These are phyloP conservation scores for Gossypium raimondii DNA, from an alignment of 345 rosid species.

Conservation along the genomic window DNA sequence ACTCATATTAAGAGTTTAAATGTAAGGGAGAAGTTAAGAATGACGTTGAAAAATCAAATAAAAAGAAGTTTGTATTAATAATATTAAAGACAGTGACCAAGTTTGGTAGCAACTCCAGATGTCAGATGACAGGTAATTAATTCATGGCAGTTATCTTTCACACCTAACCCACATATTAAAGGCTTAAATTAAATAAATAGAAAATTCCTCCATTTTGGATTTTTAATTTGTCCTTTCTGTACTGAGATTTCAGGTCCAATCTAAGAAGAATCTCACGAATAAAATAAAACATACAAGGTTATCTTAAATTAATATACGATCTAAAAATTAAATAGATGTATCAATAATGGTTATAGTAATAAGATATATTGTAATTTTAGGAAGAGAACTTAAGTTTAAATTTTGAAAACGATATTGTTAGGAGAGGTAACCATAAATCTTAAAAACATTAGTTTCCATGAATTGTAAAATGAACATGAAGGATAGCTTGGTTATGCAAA, in stretches of 20 bases:
- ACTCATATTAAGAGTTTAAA: too few relatives aligned
- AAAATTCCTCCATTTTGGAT: not conserved
- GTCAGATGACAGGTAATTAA: not conserved
- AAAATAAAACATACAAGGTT: not conserved
- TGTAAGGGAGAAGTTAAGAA: too few relatives aligned
- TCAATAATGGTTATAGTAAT: too few relatives aligned
- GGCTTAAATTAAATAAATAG: not conserved
- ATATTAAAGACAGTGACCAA: not conserved
- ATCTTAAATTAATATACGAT: too few relatives aligned
- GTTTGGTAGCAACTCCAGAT: not conserved
- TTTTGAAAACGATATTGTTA: fast-evolving
- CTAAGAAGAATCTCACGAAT: not conserved
- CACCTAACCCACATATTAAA: slow-evolving; percentile 5
- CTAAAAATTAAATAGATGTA: too few relatives aligned
- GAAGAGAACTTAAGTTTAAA: too few relatives aligned
- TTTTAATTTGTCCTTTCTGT: not conserved
- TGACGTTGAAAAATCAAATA: too few relatives aligned
- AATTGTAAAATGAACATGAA: too few relatives aligned
- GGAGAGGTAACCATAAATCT: fast-evolving
- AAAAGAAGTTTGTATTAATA: not conserved
- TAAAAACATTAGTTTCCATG: too few relatives aligned
- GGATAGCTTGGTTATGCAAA: too few relatives aligned
- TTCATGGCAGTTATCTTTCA: not conserved
- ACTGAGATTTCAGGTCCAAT: not conserved
- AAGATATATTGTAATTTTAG: too few relatives aligned